Evolutionary conservation across 176 grass and related monocot genomes (phyloP).

Genomic region (Aegilops sharonensis): DNA sequence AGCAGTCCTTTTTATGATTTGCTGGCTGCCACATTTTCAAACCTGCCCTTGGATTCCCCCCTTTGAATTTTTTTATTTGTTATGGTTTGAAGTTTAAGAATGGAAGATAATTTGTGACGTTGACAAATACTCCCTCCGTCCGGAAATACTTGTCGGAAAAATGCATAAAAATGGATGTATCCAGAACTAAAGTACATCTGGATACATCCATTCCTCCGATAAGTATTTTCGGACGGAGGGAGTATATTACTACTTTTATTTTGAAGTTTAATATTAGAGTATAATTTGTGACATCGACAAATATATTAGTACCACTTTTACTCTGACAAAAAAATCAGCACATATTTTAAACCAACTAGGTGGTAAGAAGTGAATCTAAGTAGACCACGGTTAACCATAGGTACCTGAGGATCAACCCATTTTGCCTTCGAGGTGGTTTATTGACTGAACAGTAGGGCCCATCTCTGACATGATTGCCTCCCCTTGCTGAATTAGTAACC

Average conservation of each 20-base stretch:
- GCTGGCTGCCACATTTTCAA: slow-evolving; percentile 18
- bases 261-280: slow-evolving; percentile 5
- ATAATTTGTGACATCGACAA: not conserved
- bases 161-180: no score
- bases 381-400: not conserved
- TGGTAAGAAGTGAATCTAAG: not conserved
- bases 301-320: not conserved
- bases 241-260: not conserved
- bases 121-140: no score
- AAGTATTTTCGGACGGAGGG: no score
- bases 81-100: slow-evolving; percentile 16
- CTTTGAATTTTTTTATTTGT: no score
- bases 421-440: not conserved
- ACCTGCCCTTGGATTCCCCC: not conserved
- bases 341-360: not conserved
- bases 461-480: slow-evolving; percentile 15
- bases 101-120: not conserved
- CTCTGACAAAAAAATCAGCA: not conserved
- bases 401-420: not conserved
- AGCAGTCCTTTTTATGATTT: slow-evolving; percentile 24
- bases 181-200: no score
- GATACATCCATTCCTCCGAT: no score
- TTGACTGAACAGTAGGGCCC: slow-evolving; percentile 9
- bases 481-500: slow-evolving; percentile 10
- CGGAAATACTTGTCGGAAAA: no score